Evolutionary conservation across 257 asterid species (phyloP).

Genomic region (Handroanthus guayacan): DNA sequence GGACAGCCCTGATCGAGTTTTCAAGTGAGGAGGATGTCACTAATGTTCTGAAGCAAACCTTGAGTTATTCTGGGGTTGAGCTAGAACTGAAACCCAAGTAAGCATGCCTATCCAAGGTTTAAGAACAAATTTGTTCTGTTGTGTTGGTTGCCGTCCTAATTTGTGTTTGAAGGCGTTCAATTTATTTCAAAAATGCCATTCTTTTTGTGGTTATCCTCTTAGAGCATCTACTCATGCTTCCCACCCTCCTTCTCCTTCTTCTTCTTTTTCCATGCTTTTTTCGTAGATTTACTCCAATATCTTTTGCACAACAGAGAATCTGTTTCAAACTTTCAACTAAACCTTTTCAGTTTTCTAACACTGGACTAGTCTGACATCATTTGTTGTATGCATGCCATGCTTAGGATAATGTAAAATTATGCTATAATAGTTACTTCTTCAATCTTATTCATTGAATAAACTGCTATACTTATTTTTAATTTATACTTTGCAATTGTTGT

Average conservation of each 20-base stretch:
- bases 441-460: background rate
- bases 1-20: slow-evolving; percentile 91
- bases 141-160: slow-evolving; percentile 19
- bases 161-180: background rate
- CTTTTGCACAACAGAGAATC: background rate
- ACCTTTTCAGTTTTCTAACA: slow-evolving; percentile 22
- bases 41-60: slow-evolving; percentile 65
- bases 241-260: no score
- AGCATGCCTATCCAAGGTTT: slow-evolving; percentile 31
- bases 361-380: background rate
- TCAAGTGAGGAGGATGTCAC: slow-evolving; percentile 85
- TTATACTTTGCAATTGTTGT: background rate
- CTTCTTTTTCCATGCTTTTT: background rate
- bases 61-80: slow-evolving; percentile 77
- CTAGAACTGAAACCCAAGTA: slow-evolving; percentile 88
- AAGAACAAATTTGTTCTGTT: background rate
- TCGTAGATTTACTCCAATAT: background rate
- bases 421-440: background rate
- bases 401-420: background rate
- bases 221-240: background rate
- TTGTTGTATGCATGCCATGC: background rate
- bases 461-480: background rate
- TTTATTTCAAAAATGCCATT: background rate
- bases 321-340: background rate
- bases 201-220: background rate